Evolutionary conservation across 2,329 filamentous ascomycete genomes (phyloP), one percentile per base, ranked within the genome.

Genomic region (Septoria linicola): DNA sequence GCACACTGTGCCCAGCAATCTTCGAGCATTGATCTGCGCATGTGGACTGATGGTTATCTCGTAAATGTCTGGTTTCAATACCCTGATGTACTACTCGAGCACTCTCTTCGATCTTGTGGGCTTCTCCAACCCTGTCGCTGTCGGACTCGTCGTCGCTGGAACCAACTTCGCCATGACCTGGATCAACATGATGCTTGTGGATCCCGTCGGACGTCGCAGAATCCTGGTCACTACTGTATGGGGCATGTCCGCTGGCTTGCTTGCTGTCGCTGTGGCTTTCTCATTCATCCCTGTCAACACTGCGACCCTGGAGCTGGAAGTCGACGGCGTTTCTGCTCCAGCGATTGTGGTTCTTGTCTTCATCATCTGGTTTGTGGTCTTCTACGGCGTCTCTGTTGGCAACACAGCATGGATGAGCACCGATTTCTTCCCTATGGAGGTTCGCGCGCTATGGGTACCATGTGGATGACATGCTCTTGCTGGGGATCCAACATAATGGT

Each of bases 141-240:
- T 87, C 1, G 88, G 88, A 1, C 79, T 95, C 53, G 84, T 83
- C 2, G 86, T 96, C 11, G 89, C 89, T 0, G 77, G 85, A 51
- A 93, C 90, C 40, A 95, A 95, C 64, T 91, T 92, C 62, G 65
- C 85, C 47, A 89, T 93, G 66, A 91, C 87, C 0, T 71, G 88
- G n/a, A 73, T 83, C 35, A 89, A 89, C 14, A 79, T 95, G 49
- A 72, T 83, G 19, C 75, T 90, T 17, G 89, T 95, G 57, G 90
- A 95, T 70, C 83, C 79, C 17, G 79, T 95, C 46, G 90, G 90
- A 1, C 81, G 90, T 14, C 80, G 90, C 32, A 80, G 84, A 20
- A 88, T 93, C 36, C 76, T 92, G 0, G 44, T 60, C 27, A 34
- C 34, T 11, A 64, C 62, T n/a, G 51, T 59, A 14, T 60, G 59